Percentiles rank a stretch among this genome's conserved stretches.
These are phyloP conservation scores for Olyra latifolia DNA, from an alignment of 176 grass and related monocot genomes.

Conservation along the genomic window DNA sequence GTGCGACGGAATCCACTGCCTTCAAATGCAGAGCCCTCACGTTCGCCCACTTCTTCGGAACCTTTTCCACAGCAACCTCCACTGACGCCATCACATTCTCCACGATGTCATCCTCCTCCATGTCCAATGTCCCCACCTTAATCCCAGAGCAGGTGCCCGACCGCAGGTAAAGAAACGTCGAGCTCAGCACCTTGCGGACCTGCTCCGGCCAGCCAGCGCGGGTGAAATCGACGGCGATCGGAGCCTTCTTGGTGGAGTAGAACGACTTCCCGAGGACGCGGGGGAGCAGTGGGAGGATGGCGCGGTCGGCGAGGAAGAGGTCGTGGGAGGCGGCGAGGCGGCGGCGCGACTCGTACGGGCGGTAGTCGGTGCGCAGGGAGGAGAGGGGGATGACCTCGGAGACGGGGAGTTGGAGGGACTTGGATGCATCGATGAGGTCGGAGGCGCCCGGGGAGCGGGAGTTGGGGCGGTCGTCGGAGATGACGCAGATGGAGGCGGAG, in stretches of 20 bases:
- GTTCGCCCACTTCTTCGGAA: conserved; percentile 85
- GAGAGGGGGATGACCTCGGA: conserved; percentile 63
- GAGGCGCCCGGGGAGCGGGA: conserved; percentile 29
- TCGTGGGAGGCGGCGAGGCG: conserved; percentile 70
- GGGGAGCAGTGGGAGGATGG: conserved; percentile 73
- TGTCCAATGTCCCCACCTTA: conserved; percentile 84
- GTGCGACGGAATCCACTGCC: conserved; percentile 55
- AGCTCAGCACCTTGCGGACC: conserved; percentile 61
- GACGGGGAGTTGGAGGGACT: conserved; percentile 48
- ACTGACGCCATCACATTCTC: conserved; percentile 62
- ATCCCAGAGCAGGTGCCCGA: conserved; percentile 61
- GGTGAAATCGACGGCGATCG: conserved; percentile 57
- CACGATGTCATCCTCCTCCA: conserved; percentile 54
- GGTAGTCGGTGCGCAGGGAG: conserved; percentile 69
- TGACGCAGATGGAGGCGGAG: conserved; percentile 54
- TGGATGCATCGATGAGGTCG: conserved; percentile 53
- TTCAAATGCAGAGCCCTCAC: conserved; percentile 69
- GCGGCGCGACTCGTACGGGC: conserved; percentile 73
- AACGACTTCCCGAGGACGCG: conserved; percentile 80
- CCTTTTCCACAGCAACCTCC: conserved; percentile 48
- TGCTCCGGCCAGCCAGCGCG: conserved; percentile 68
- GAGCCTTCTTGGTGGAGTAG: conserved; percentile 77
- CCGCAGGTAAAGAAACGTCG: conserved; percentile 60
- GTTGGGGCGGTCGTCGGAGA: conserved; percentile 60
- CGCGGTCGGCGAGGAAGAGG: conserved; percentile 85